These are phyloP conservation scores for Penicillium sp. DNA, from an alignment of 2,329 filamentous ascomycete genomes.

Conservation along the genomic window DNA sequence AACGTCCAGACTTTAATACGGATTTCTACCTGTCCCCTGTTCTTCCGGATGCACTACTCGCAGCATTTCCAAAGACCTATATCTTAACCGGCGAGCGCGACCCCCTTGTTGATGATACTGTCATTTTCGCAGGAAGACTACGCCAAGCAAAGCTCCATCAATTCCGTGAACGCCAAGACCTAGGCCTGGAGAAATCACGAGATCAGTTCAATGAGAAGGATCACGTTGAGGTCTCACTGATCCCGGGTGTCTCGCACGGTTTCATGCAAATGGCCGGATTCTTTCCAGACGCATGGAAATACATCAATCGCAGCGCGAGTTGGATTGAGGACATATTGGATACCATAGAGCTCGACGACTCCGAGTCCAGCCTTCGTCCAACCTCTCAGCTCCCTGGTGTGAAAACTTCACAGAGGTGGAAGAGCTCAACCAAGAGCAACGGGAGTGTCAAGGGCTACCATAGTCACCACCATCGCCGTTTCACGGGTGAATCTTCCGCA, in stretches of 20 bases:
- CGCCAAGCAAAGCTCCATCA: constrained; percentile 66
- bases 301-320: constrained; percentile 68
- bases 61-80: constrained; percentile 87
- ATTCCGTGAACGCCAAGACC: constrained; percentile 52
- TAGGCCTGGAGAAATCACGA: constrained; percentile 50
- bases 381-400: constrained; percentile 2
- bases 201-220: constrained; percentile 66
- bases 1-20: constrained; percentile 83
- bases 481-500: constrained; percentile 58
- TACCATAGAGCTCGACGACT: constrained; percentile 19
- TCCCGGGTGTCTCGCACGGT: constrained; percentile 86
- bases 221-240: constrained; percentile 72
- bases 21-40: constrained; percentile 89
- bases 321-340: constrained; percentile 79
- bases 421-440: neutral
- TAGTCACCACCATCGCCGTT: constrained; percentile 45
- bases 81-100: constrained; percentile 93
- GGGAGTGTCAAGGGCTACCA: constrained; percentile 11
- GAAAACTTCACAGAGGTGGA: neutral
- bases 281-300: constrained; percentile 85
- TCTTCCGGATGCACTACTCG: constrained; percentile 74
- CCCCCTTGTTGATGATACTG: constrained; percentile 91
- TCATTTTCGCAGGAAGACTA: constrained; percentile 89
- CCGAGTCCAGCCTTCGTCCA: constrained; percentile 17
- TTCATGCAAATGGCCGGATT: constrained; percentile 87